Evolutionary conservation across 2,329 filamentous ascomycete genomes (phyloP), one percentile per base, ranked within the genome.

Genomic region (Stachybotrys elegans): DNA sequence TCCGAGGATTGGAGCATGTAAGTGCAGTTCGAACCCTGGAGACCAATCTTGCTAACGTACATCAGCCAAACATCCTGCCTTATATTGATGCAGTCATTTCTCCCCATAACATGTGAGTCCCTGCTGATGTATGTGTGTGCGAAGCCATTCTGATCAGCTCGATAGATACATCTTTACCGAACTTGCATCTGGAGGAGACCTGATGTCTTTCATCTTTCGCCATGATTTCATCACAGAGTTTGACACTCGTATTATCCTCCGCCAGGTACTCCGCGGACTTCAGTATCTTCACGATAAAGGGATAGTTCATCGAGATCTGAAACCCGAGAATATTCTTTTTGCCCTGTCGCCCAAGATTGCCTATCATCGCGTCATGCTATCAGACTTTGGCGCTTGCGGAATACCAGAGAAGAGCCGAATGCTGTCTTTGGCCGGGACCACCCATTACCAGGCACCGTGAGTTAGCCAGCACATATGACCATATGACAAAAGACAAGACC

Each of bases 121-220:
- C n/a, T n/a, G n/a, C n/a, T n/a, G n/a, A n/a, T 14, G 4, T 3
- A 16, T n/a, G n/a, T n/a, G n/a, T n/a, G n/a, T n/a, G n/a, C n/a
- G n/a, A 36, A 12, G n/a, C n/a, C n/a, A n/a, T n/a, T 32, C 3
- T 22, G 11, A 31, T 9, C 17, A 22, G 11, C 3, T 4, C 5
- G 6, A 5, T 12, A 78, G 74, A 25, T 79, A 76, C 46, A 72
- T 74, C 0, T 79, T 83, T 46, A 76, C 71, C 2, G 76, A 81
- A 41, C 63, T 83, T 27, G 78, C 78, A 0, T 67, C 71, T 5
- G 71, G 79, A 1, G 76, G 76, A 0, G 76, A 79, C 48, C 57
- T 79, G 3, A 73, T 71, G 57, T 78, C 75, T 0, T 70, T 76
- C 16, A 54, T 74, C 9, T 50, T 62, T 36, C 62, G 65, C 19